phyloP scores from a whole-genome alignment of 1,284 basidiomycete genomes.

The Fomitopsis schrenkii region DNA sequence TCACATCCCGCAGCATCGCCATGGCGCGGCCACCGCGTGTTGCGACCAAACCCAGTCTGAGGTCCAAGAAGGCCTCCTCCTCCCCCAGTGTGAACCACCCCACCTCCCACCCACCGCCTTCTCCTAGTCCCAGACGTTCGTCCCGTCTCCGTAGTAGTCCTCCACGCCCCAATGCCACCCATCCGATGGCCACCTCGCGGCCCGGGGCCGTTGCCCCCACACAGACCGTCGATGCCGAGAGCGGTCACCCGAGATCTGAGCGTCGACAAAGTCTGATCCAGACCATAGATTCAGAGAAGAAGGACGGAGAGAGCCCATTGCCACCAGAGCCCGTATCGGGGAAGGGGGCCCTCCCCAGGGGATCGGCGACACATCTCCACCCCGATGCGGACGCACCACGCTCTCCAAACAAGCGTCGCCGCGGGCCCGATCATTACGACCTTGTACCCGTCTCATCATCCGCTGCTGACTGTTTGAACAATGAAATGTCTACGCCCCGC shows the following conservation, averaged over 20 bases:
- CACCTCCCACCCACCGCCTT: neutral
- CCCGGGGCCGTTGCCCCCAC: neutral
- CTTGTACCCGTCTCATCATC: neutral
- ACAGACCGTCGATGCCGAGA: neutral
- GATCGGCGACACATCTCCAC: neutral
- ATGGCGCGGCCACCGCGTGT: conserved; percentile 6
- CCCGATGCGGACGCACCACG: conserved; percentile 1
- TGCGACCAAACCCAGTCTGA: neutral
- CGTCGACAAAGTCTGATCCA: neutral
- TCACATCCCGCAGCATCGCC: conserved; percentile 1
- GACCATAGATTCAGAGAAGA: no score
- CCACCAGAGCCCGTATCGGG: neutral
- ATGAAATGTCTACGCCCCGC: conserved; percentile 4
- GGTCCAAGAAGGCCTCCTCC: neutral
- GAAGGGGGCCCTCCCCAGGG: neutral
- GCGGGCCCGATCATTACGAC: conserved; percentile 4
- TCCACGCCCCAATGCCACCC: neutral
- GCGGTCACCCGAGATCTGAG: neutral
- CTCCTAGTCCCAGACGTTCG: conserved; percentile 3
- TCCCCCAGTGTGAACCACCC: neutral
- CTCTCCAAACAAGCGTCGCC: conserved; percentile 4
- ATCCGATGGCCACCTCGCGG: no score
- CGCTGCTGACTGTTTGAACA: neutral
- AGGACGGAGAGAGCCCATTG: neutral
- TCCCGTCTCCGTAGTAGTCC: conserved; percentile 1